A percentile compares a stretch with the other conserved stretches of the same genome.
Evolutionary conservation across 352 stramenopile species (phyloP).

Genomic region (Phytophthora idaei): DNA sequence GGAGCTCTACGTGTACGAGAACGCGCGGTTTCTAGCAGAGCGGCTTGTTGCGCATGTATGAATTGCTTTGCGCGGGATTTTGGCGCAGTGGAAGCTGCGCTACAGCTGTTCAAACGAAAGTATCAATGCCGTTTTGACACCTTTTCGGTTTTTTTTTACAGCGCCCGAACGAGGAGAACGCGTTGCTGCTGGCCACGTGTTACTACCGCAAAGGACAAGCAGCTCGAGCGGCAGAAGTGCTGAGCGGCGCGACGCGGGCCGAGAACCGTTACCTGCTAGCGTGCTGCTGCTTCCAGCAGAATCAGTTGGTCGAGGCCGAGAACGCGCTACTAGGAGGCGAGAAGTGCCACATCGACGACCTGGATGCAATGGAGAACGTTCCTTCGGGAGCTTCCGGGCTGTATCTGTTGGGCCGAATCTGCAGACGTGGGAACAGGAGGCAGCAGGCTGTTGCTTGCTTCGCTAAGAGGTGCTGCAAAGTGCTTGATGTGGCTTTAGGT

Average conservation of each 20-base stretch:
- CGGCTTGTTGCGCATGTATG: conserved; percentile 79
- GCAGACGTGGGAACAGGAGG: conserved; percentile 84
- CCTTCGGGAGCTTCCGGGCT: conserved; percentile 91
- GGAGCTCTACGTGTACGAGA: conserved; percentile 59
- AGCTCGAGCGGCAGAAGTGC: conserved; percentile 59
- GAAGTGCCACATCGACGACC: conserved; percentile 27
- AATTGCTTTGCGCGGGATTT: conserved; percentile 9
- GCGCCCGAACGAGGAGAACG: conserved; percentile 63
- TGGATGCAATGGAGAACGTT: conserved; percentile 37
- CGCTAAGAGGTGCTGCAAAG: conserved; percentile 60
- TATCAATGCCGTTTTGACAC: conserved; percentile 24
- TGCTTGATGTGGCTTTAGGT: not conserved
- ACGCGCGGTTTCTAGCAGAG: conserved; percentile 84
- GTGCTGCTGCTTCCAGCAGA: conserved; percentile 76
- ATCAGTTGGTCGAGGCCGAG: conserved; percentile 87
- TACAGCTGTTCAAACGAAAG: conserved; percentile 8
- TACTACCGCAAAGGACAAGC: conserved; percentile 66
- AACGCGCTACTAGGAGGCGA: conserved; percentile 82
- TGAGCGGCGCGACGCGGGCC: conserved; percentile 42
- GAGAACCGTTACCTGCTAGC: conserved; percentile 78
- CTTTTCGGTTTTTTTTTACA: conserved; percentile 34
- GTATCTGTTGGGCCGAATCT: conserved; percentile 93
- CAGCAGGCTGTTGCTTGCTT: conserved; percentile 93
- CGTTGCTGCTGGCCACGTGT: conserved; percentile 62
- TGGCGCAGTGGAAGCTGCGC: conserved; percentile 16